Conservation (phyloP, 2,329 filamentous ascomycete genomes). For the Fonsecaea pugnacius region DNA sequence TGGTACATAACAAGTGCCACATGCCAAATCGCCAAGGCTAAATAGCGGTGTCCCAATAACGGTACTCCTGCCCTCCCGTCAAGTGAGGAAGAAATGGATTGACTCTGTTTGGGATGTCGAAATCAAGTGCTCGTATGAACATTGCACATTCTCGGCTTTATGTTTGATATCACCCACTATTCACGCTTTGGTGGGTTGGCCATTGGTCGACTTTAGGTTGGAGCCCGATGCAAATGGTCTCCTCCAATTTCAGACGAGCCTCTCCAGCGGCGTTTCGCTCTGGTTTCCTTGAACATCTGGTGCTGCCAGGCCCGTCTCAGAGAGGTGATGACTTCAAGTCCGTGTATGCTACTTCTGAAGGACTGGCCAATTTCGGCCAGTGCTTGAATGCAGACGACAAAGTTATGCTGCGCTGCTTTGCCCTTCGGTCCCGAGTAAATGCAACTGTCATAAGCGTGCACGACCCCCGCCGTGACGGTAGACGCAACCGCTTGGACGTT, state of each 20-base stretch:
- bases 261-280: slow-evolving; percentile 46
- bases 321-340: slow-evolving; percentile 26
- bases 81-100: not conserved
- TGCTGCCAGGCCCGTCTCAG: slow-evolving; percentile 15
- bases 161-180: not conserved
- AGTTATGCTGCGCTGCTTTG: slow-evolving; percentile 47
- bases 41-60: too few relatives aligned
- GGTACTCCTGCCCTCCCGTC: too few relatives aligned
- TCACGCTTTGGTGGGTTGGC: not conserved
- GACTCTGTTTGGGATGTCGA: not conserved
- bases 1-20: not conserved
- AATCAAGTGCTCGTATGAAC: not conserved
- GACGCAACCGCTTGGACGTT: slow-evolving; percentile 14
- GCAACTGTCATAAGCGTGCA: slow-evolving; percentile 18
- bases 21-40: too few relatives aligned
- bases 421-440: slow-evolving; percentile 35
- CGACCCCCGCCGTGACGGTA: slow-evolving; percentile 13
- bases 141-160: not conserved
- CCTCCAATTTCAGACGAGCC: not conserved
- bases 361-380: slow-evolving; percentile 31
- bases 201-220: not conserved
- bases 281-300: slow-evolving; percentile 29
- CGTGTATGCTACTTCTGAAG: slow-evolving; percentile 27
- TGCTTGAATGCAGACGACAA: slow-evolving; percentile 35
- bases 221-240: not conserved